Evolutionary conservation across 805 yeast genomes (phyloP).

Genomic region (Lipomyces kockii): DNA sequence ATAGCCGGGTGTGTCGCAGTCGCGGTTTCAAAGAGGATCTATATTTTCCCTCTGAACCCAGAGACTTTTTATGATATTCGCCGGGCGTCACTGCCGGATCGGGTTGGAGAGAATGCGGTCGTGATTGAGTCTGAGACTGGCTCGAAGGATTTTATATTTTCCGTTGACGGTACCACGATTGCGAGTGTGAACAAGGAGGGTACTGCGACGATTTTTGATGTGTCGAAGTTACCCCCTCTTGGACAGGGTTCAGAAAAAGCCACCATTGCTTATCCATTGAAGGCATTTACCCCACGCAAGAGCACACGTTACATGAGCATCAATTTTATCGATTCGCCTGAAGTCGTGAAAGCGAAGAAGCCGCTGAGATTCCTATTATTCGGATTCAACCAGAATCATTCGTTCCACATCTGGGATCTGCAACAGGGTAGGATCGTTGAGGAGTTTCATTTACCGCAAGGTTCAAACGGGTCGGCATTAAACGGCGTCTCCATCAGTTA

Average conservation of each 20-base stretch:
- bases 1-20: conserved; percentile 28
- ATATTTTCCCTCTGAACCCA: conserved; percentile 22
- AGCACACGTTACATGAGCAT: conserved; percentile 23
- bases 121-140: conserved; percentile 26
- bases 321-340: conserved; percentile 28
- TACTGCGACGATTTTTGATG: conserved; percentile 22
- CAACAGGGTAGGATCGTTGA: conserved; percentile 18
- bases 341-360: conserved; percentile 18
- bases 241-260: conserved; percentile 29
- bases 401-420: conserved; percentile 33
- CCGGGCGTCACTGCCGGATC: conserved; percentile 18
- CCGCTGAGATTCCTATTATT: conserved; percentile 32
- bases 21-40: conserved; percentile 27
- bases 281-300: conserved; percentile 25
- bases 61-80: conserved; percentile 29
- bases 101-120: conserved; percentile 21
- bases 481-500: conserved; percentile 17
- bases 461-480: conserved; percentile 6
- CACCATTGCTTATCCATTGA: conserved; percentile 18
- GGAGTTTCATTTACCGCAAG: conserved; percentile 29
- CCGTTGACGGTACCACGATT: conserved; percentile 31
- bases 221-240: conserved; percentile 22
- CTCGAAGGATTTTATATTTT: conserved; percentile 24
- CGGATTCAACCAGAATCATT: conserved; percentile 32
- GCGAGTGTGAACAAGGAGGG: conserved; percentile 21